Base-by-base conservation (phyloP, 2,329 filamentous ascomycete species). In the Fusarium sp. region DNA sequence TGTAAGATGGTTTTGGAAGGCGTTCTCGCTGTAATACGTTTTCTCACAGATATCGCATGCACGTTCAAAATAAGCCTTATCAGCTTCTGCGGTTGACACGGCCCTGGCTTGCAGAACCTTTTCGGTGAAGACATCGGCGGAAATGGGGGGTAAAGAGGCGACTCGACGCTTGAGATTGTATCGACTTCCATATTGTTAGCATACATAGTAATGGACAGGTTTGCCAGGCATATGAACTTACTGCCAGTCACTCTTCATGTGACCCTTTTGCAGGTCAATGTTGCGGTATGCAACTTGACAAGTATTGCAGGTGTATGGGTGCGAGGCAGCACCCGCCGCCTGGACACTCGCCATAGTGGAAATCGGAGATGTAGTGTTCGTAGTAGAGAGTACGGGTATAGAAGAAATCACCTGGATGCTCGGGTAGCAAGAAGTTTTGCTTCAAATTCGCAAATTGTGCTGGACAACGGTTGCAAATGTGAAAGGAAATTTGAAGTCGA, bases 161-260 rank as follows among this genome's bases (percentile, higher is more conserved):
- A 98, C 92, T 74, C 94, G 90, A 72, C 96, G 92, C 83, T 98
- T 97, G 74, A 98, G 87, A 79, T 99, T 99, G 81, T 97, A 97
- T 70, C 96, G 90, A 79, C 92, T 96, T 19, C 13, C 11, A 15
- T 4, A 4, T 24, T 4, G 30, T 73, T 43, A 70, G 62, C 22
- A 40, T 41, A 13, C 20, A 47, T 19, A 7, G 28, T 9, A 20
- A 22, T 14, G 17, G 20, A 20, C 20, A 11, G 19, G 4, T 13
- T 10, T 32, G 17, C 6, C 13, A 15, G 17, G 26, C 14, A 5
- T 9, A n/a, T 11, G 15, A 6, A 90, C 92, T 82, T 86, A 96
- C 92, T 99, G 95, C 96, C 96, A 99, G 82, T 99, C 96, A 74
- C 91, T 96, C 79, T 96, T 94, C 96, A 99, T 99, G 78, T 99